Evolutionary conservation across 805 yeast species (phyloP).

Genomic region (Candida endomychidarum): DNA sequence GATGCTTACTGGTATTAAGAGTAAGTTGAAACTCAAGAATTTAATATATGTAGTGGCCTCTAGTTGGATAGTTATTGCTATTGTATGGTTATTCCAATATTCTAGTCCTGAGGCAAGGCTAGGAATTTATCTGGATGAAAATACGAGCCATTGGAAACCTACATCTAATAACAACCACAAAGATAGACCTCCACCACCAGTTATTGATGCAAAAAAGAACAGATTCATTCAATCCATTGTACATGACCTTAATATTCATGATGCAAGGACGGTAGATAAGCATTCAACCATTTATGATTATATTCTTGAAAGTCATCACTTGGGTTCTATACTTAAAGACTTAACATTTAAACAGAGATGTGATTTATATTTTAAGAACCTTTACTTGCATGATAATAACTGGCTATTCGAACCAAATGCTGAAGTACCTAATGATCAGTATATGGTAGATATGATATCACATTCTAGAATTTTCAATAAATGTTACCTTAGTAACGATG

Average conservation of each 20-base stretch:
- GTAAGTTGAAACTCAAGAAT: no score
- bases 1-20: no score
- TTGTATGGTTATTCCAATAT: no score
- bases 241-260: conserved; percentile 11
- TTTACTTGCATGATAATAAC: conserved; percentile 37
- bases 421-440: conserved; percentile 24
- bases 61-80: no score
- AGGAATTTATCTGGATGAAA: neutral
- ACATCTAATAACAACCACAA: neutral
- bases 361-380: conserved; percentile 43
- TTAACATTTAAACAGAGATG: conserved; percentile 40
- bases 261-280: conserved; percentile 14
- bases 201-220: no score
- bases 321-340: conserved; percentile 8
- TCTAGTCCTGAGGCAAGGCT: no score
- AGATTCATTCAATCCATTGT: no score
- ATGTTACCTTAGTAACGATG: conserved; percentile 39
- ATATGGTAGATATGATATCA: conserved; percentile 37
- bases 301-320: conserved; percentile 10
- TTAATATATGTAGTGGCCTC: no score
- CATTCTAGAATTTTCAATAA: conserved; percentile 47
- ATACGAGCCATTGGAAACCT: neutral
- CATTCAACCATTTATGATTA: conserved; percentile 21
- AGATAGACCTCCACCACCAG: no score
- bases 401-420: conserved; percentile 45